Evolutionary conservation across 306 rosid species (phyloP).

Genomic region (Rosa chinensis): DNA sequence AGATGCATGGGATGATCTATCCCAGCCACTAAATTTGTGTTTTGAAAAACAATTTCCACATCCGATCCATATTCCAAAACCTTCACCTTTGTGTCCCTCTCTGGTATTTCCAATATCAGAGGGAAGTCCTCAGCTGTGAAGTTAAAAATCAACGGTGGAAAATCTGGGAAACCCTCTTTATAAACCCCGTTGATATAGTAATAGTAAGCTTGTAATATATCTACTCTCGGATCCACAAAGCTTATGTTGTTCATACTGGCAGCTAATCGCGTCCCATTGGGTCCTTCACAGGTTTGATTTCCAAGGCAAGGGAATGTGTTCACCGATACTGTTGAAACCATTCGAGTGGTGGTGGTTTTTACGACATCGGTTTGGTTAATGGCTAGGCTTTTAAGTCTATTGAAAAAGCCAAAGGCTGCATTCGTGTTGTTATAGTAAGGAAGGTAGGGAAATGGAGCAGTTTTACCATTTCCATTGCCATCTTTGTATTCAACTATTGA

Average conservation of each 20-base stretch:
- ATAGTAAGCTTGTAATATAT: too few species aligned
- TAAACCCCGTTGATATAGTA: constrained; percentile 31
- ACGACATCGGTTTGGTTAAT: constrained; percentile 37
- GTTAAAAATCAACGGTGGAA: constrained; percentile 36
- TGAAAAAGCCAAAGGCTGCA: constrained; percentile 31
- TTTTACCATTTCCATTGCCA: neutral
- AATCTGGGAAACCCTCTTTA: constrained; percentile 27
- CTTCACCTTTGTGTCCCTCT: constrained; percentile 36
- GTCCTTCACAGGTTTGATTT: neutral
- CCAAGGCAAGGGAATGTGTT: constrained; percentile 39
- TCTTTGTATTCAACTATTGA: constrained; percentile 39
- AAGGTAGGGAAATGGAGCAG: constrained; percentile 42
- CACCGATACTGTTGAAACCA: constrained; percentile 40
- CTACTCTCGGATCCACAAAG: too few species aligned
- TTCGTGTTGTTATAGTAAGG: constrained; percentile 43
- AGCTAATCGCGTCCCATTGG: too few species aligned
- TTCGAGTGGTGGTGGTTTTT: constrained; percentile 11
- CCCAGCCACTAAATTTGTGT: constrained; percentile 39
- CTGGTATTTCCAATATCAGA: constrained; percentile 15
- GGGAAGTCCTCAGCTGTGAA: constrained; percentile 40
- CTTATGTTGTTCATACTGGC: too few species aligned
- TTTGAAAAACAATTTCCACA: constrained; percentile 48
- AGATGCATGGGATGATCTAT: constrained; percentile 63
- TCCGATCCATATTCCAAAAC: neutral
- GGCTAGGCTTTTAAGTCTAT: constrained; percentile 40